phyloP scores from a whole-genome alignment of 1,284 basidiomycete species.

The Cutaneotrichosporon mucoides region DNA sequence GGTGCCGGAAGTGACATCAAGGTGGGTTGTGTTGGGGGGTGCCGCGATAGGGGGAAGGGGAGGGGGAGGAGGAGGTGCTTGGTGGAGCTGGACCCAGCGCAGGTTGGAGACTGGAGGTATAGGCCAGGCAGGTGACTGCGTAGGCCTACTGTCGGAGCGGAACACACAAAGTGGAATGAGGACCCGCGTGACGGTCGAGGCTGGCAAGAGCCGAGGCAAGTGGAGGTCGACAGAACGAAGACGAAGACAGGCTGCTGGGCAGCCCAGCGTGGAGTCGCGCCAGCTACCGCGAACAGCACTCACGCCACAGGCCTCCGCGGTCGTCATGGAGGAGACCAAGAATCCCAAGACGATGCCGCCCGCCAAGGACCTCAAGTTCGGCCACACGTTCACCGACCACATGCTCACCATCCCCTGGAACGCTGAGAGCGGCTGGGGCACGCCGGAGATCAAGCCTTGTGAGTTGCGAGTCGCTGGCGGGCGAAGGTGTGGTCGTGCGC shows the following conservation, averaged over 20 bases:
- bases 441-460: constrained; percentile 81
- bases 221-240: constrained; percentile 47
- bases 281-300: not conserved
- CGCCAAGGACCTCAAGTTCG: constrained; percentile 52
- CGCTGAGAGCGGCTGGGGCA: constrained; percentile 68
- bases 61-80: no score
- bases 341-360: constrained; percentile 49
- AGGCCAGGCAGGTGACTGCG: no score
- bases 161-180: no score
- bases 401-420: constrained; percentile 87
- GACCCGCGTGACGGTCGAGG: no score
- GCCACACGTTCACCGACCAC: constrained; percentile 71
- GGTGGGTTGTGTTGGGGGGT: not conserved
- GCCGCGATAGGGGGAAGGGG: not conserved
- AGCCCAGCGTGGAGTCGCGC: no score
- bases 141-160: no score
- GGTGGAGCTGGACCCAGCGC: not conserved
- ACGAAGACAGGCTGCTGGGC: no score
- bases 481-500: not conserved
- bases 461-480: constrained; percentile 37
- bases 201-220: no score
- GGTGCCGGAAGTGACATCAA: constrained; percentile 2
- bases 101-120: no score
- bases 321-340: constrained; percentile 55
- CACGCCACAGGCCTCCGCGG: constrained; percentile 52